Evolutionary conservation across 495 filamentous ascomycete species (phyloP).

Genomic region (Penicillium odoratum): DNA sequence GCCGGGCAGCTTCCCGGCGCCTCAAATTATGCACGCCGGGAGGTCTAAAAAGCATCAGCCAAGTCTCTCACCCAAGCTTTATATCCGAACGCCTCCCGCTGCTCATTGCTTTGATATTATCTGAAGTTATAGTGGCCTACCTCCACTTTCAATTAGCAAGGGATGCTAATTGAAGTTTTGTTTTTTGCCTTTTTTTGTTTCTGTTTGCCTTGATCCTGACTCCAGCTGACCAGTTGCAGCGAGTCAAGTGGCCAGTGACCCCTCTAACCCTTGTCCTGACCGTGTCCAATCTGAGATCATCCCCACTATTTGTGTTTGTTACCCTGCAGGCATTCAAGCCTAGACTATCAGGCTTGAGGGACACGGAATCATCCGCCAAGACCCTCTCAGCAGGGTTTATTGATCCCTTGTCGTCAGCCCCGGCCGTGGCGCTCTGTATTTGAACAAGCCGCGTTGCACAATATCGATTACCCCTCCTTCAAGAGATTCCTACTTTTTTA

Average conservation of each 20-base stretch:
- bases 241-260: slow-evolving; percentile 16
- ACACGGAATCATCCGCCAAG: slow-evolving; percentile 1
- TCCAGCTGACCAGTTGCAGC: background rate
- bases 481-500: background rate
- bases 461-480: background rate
- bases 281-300: slow-evolving; percentile 19
- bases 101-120: slow-evolving; percentile 6
- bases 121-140: background rate
- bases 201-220: slow-evolving; percentile 4
- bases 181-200: slow-evolving; percentile 5
- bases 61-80: slow-evolving; percentile 14
- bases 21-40: slow-evolving; percentile 15
- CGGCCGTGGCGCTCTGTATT: slow-evolving; percentile 5
- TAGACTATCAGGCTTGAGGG: slow-evolving; percentile 10
- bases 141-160: slow-evolving; percentile 1
- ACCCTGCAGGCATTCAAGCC: slow-evolving; percentile 14
- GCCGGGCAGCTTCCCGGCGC: slow-evolving; percentile 13
- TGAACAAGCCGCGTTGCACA: background rate
- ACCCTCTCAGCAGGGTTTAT: slow-evolving; percentile 1
- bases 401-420: slow-evolving; percentile 9
- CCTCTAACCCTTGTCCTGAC: slow-evolving; percentile 20
- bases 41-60: slow-evolving; percentile 6
- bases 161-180: slow-evolving; percentile 5
- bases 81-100: slow-evolving; percentile 29
- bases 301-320: slow-evolving; percentile 6